Conservation (phyloP, 805 yeast species). For the Starmerella vaccinii region DNA sequence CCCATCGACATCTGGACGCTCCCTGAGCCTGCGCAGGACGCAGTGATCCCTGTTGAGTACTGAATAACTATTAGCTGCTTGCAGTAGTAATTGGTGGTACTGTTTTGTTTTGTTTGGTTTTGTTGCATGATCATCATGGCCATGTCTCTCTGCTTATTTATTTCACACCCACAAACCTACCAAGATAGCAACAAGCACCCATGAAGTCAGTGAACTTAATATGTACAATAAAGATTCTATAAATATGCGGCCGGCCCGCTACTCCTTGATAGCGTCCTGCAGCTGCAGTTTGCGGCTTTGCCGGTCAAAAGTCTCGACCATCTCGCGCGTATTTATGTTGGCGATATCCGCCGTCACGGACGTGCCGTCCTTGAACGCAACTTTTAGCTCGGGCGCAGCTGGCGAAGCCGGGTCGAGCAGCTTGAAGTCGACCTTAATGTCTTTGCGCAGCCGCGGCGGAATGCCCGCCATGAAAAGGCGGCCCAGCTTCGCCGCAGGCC, state of each 20-base stretch:
- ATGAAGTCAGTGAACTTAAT: too few relatives aligned
- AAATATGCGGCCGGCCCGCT: neutral
- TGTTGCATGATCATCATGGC: too few relatives aligned
- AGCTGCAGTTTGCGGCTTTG: constrained; percentile 72
- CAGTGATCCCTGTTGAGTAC: constrained; percentile 10
- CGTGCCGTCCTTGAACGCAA: constrained; percentile 72
- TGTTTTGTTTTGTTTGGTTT: too few relatives aligned
- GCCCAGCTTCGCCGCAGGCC: constrained; percentile 53
- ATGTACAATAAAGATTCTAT: neutral
- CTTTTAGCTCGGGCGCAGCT: constrained; percentile 54
- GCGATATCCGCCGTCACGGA: constrained; percentile 59
- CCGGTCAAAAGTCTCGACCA: constrained; percentile 58
- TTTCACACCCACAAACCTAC: too few relatives aligned
- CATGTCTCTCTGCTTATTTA: too few relatives aligned
- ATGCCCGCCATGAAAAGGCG: constrained; percentile 68
- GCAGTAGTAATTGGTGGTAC: too few relatives aligned
- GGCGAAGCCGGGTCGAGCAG: constrained; percentile 40
- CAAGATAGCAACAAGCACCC: too few relatives aligned
- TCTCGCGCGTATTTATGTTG: constrained; percentile 45
- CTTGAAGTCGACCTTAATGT: constrained; percentile 54
- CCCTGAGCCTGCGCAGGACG: constrained; percentile 8
- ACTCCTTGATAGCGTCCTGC: constrained; percentile 39
- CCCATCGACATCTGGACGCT: constrained; percentile 15
- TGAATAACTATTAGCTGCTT: neutral
- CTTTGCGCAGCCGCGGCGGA: constrained; percentile 60